Percentiles rank a stretch among this genome's conserved stretches.
Conservation (phyloP, 2,329 filamentous ascomycete species). For the Xylariaceae sp. region DNA sequence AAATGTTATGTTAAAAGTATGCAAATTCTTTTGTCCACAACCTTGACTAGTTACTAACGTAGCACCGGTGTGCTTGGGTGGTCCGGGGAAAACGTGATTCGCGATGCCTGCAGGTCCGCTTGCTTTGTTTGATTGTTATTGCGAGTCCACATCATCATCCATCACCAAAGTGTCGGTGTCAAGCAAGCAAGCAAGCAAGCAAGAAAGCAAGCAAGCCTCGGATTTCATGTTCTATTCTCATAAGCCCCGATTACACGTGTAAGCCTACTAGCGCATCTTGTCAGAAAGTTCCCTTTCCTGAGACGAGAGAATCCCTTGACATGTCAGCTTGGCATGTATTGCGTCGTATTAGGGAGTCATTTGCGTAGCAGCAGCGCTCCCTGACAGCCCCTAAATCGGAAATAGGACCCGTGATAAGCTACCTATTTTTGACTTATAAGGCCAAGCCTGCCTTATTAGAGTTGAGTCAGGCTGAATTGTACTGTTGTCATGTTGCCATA, state of each 20-base stretch:
- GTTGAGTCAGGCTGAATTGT: background rate
- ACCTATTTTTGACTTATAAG: background rate
- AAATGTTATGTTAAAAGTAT: background rate
- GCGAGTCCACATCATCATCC: background rate
- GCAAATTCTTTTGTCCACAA: background rate
- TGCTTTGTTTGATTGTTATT: constrained; percentile 16
- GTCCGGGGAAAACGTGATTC: constrained; percentile 30
- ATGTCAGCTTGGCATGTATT: constrained; percentile 16
- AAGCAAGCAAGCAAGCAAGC: constrained; percentile 9
- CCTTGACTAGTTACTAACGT: background rate
- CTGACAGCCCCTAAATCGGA: background rate
- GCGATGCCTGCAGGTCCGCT: constrained; percentile 27
- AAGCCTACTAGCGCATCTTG: constrained; percentile 21
- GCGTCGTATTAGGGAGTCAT: background rate
- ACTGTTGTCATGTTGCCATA: no score
- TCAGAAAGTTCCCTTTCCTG: constrained; percentile 18
- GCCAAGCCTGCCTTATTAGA: background rate
- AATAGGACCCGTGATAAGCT: background rate
- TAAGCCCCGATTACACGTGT: constrained; percentile 23
- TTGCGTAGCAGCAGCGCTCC: background rate
- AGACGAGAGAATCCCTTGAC: constrained; percentile 22
- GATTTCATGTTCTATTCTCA: background rate
- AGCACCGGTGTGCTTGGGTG: constrained; percentile 21
- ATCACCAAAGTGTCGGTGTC: background rate
- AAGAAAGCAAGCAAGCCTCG: background rate